phyloP scores from a whole-genome alignment of 1,139 yeast species.

The Sugiyamaella sp. region DNA sequence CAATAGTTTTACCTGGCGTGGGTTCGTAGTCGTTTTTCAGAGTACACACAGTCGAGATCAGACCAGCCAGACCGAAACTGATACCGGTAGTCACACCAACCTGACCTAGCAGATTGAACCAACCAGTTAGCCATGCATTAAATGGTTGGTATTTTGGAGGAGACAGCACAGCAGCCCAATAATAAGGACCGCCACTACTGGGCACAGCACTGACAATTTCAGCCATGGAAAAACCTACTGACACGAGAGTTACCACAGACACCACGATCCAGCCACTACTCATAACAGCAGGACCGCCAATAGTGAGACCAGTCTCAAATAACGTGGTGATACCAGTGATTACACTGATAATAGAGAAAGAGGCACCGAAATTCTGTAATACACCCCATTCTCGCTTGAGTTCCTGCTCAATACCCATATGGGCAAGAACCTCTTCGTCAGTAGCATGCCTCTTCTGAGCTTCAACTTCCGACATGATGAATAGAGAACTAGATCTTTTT shows the following conservation, averaged over 20 bases:
- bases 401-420: constrained; percentile 57
- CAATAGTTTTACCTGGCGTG: constrained; percentile 47
- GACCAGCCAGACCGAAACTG: constrained; percentile 33
- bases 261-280: constrained; percentile 75
- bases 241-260: constrained; percentile 54
- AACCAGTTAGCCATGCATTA: constrained; percentile 28
- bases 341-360: constrained; percentile 56
- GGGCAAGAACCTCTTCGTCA: constrained; percentile 55
- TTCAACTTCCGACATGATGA: constrained; percentile 14
- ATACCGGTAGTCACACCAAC: constrained; percentile 30
- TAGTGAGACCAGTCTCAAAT: constrained; percentile 34
- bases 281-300: constrained; percentile 48
- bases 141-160: constrained; percentile 33
- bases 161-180: constrained; percentile 35
- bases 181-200: constrained; percentile 49
- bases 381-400: constrained; percentile 51
- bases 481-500: too few species aligned
- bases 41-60: constrained; percentile 34
- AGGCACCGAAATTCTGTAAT: constrained; percentile 53
- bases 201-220: constrained; percentile 69
- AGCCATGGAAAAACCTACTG: constrained; percentile 61
- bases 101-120: constrained; percentile 28
- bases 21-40: constrained; percentile 41
- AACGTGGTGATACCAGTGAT: constrained; percentile 48
- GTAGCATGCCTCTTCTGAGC: constrained; percentile 13